Conservation (phyloP, 192 early-diverging fungal genomes). For the Backusella liffmaniae region DNA sequence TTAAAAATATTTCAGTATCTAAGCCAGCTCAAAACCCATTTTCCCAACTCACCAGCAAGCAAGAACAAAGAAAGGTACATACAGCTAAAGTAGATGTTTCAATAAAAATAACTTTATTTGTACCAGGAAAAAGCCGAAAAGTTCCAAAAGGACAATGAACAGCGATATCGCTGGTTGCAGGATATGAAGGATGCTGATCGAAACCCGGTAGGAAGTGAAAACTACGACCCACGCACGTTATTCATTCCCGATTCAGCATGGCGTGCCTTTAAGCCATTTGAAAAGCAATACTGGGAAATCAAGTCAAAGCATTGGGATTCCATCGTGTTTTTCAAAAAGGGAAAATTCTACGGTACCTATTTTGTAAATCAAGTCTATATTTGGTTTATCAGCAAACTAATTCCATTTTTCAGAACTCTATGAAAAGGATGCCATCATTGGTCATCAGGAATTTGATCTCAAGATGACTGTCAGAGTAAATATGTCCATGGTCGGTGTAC, state of each 20-base stretch:
- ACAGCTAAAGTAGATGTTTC: background rate
- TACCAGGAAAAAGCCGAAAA: conserved; percentile 52
- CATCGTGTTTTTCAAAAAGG: conserved; percentile 98
- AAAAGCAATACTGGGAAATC: conserved; percentile 99
- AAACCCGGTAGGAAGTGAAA: conserved; percentile 60
- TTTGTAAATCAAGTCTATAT: too few relatives aligned
- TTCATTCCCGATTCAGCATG: conserved; percentile 78
- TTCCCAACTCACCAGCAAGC: background rate
- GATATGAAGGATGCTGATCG: conserved; percentile 78
- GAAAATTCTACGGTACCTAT: conserved; percentile 75
- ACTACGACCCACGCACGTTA: conserved; percentile 93
- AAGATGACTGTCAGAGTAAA: conserved; percentile 95
- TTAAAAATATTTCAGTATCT: background rate
- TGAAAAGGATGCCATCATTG: conserved; percentile 97
- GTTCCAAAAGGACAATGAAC: conserved; percentile 85
- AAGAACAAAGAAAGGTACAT: background rate
- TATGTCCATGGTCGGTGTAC: conserved; percentile 99
- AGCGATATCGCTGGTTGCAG: conserved; percentile 84
- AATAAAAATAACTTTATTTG: conserved; percentile 13
- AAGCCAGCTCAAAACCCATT: background rate
- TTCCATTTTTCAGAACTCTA: conserved; percentile 70
- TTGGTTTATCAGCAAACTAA: too few relatives aligned
- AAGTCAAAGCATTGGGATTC: conserved; percentile 93
- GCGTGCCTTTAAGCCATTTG: conserved; percentile 90
- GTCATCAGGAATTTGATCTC: conserved; percentile 93